Percentiles rank a stretch among this genome's conserved stretches.
Evolutionary conservation across 371 early-diverging fungal species (phyloP).

Genomic region (Rhizomucor pusillus): DNA sequence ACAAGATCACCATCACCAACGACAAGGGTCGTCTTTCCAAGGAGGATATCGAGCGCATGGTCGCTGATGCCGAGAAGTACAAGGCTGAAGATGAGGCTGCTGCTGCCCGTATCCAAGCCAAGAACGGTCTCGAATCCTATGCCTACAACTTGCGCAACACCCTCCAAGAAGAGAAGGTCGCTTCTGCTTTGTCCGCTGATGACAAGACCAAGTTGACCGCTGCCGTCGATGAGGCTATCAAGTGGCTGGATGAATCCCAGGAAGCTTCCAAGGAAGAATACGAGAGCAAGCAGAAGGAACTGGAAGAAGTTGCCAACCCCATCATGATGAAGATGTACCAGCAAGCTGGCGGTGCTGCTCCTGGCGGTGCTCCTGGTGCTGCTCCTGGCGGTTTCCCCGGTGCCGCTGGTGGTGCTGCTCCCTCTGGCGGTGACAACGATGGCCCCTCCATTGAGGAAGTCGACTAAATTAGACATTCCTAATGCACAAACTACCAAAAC

Average conservation of each 20-base stretch:
- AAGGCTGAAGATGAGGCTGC: constrained; percentile 93
- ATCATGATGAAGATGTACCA: constrained; percentile 81
- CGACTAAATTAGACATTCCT: no score
- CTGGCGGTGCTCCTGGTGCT: constrained; percentile 58
- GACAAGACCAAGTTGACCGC: constrained; percentile 84
- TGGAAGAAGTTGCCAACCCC: constrained; percentile 87
- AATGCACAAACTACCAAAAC: no score
- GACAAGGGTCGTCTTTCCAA: constrained; percentile 97
- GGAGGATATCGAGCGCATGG: constrained; percentile 97
- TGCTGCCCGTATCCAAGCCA: constrained; percentile 82
- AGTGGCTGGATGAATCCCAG: constrained; percentile 82
- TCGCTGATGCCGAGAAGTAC: constrained; percentile 95
- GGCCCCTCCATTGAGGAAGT: constrained; percentile 86
- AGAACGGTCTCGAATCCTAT: constrained; percentile 92
- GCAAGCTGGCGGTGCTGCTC: constrained; percentile 84
- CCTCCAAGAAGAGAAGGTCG: constrained; percentile 83
- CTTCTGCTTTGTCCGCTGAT: constrained; percentile 71
- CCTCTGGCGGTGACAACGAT: constrained; percentile 38
- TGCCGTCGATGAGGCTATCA: constrained; percentile 84
- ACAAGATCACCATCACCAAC: constrained; percentile 98
- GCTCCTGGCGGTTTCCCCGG: constrained; percentile 64
- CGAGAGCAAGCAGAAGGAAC: constrained; percentile 83
- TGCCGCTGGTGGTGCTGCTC: constrained; percentile 59
- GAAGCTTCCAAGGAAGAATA: constrained; percentile 92
- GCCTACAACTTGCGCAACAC: constrained; percentile 93